These are phyloP conservation scores for Durotheca rogersii DNA, from an alignment of 495 filamentous ascomycete genomes.

Conservation along the genomic window DNA sequence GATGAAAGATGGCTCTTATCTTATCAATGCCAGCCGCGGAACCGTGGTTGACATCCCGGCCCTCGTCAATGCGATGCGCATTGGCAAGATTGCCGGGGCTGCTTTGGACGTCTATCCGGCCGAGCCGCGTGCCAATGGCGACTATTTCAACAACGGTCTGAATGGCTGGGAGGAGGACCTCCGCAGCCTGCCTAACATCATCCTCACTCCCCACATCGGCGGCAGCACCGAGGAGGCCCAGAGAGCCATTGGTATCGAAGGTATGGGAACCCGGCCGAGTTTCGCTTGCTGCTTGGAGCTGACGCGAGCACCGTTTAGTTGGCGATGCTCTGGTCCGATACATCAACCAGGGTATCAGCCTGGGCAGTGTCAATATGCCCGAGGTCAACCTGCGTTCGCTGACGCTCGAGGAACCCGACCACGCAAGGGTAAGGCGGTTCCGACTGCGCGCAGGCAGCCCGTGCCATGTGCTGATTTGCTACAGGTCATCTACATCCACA, in stretches of 20 bases:
- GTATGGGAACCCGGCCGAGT: conserved; percentile 20
- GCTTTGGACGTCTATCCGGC: conserved; percentile 95
- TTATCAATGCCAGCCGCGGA: conserved; percentile 95
- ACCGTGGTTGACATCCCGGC: conserved; percentile 93
- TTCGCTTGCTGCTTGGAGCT: neutral
- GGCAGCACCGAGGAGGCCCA: conserved; percentile 98
- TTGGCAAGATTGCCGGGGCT: conserved; percentile 87
- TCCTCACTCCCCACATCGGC: conserved; percentile 94
- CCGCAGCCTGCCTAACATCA: conserved; percentile 82
- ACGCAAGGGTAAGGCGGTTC: conserved; percentile 66
- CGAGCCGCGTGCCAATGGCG: conserved; percentile 90
- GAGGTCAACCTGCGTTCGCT: conserved; percentile 85
- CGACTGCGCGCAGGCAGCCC: neutral
- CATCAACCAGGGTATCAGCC: conserved; percentile 87
- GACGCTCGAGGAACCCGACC: conserved; percentile 82
- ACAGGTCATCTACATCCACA: conserved; percentile 89
- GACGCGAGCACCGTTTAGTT: conserved; percentile 48
- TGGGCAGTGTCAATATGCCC: conserved; percentile 93
- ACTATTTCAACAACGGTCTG: conserved; percentile 86
- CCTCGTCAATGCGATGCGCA: conserved; percentile 82
- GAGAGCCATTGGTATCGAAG: conserved; percentile 90
- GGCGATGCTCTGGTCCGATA: conserved; percentile 82
- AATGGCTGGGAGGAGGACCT: conserved; percentile 88
- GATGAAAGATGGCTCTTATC: conserved; percentile 90
- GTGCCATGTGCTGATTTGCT: conserved; percentile 15